phyloP scores from a whole-genome alignment of 495 filamentous ascomycete species.

The Podospora pseudopauciseta region DNA sequence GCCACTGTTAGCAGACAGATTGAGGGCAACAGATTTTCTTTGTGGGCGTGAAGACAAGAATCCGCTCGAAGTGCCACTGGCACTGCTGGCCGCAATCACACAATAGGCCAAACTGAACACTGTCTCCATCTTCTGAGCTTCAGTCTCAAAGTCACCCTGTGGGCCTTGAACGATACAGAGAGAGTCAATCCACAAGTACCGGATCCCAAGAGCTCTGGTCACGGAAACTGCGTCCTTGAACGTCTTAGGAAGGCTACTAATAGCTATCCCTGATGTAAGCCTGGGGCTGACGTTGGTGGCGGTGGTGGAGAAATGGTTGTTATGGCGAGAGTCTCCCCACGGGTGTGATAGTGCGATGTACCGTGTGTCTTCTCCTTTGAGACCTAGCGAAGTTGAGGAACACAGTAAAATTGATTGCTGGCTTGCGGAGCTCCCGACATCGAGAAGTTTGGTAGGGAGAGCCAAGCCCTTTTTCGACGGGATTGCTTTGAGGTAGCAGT shows the following conservation, averaged over 20 bases:
- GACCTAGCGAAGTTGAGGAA: not conserved
- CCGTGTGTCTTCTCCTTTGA: not conserved
- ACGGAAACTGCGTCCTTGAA: conserved; percentile 24
- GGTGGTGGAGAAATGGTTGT: conserved; percentile 2
- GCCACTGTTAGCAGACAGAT: not conserved
- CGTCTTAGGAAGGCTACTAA: conserved; percentile 12
- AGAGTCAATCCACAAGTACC: conserved; percentile 39
- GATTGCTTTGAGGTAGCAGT: not conserved
- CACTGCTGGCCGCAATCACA: conserved; percentile 29
- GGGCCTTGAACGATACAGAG: conserved; percentile 38
- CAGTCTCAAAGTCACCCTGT: conserved; percentile 31
- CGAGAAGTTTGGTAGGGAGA: conserved; percentile 2
- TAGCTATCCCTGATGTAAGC: conserved; percentile 7
- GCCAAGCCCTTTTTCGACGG: not conserved
- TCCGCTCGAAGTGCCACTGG: not conserved
- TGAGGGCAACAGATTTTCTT: not conserved
- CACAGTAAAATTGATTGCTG: not conserved
- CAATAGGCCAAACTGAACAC: conserved; percentile 34
- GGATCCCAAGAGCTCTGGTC: conserved; percentile 14
- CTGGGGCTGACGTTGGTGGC: not conserved
- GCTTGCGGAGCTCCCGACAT: not conserved
- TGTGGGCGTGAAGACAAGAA: not conserved
- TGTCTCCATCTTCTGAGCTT: conserved; percentile 34
- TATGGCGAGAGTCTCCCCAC: not conserved
- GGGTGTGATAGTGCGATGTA: conserved; percentile 7